These are phyloP conservation scores for Plasmodium berghei DNA, from an alignment of 169 alveolate genomes.

Conservation along the genomic window DNA sequence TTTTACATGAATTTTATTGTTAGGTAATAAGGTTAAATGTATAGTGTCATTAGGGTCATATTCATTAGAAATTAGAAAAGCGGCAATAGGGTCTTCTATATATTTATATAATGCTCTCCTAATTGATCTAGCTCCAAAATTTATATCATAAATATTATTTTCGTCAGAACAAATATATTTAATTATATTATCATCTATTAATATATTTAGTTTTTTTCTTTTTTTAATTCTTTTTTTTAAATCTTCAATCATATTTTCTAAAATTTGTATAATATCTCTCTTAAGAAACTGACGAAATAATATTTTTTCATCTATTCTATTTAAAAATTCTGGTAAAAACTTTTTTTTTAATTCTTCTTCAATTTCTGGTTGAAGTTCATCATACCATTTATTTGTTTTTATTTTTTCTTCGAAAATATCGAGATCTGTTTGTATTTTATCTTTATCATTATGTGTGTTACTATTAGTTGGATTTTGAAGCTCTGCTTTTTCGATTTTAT, in stretches of 20 bases:
- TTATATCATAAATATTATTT: slow-evolving; percentile 72
- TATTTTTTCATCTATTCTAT: slow-evolving; percentile 85
- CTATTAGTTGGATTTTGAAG: not conserved
- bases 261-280: slow-evolving; percentile 79
- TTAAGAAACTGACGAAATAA: slow-evolving; percentile 82
- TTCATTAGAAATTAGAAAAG: slow-evolving; percentile 48
- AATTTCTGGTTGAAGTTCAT: slow-evolving; percentile 73
- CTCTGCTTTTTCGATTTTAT: not conserved
- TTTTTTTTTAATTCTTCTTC: slow-evolving; percentile 77
- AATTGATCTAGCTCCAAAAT: slow-evolving; percentile 75
- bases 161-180: slow-evolving; percentile 56
- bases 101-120: slow-evolving; percentile 70
- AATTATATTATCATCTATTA: slow-evolving; percentile 49
- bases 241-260: slow-evolving; percentile 77
- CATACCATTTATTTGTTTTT: slow-evolving; percentile 67
- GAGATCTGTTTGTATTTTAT: not conserved
- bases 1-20: slow-evolving; percentile 29
- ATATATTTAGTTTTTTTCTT: slow-evolving; percentile 66
- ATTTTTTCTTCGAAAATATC: slow-evolving; percentile 69
- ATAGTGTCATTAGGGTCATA: slow-evolving; percentile 67
- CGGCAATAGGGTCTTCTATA: slow-evolving; percentile 70
- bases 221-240: slow-evolving; percentile 75
- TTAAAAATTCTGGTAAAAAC: slow-evolving; percentile 84
- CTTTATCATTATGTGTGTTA: not conserved
- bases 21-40: slow-evolving; percentile 14